phyloP scores from a whole-genome alignment of 768 basidiomycete species.

The Trametes cubensis region DNA sequence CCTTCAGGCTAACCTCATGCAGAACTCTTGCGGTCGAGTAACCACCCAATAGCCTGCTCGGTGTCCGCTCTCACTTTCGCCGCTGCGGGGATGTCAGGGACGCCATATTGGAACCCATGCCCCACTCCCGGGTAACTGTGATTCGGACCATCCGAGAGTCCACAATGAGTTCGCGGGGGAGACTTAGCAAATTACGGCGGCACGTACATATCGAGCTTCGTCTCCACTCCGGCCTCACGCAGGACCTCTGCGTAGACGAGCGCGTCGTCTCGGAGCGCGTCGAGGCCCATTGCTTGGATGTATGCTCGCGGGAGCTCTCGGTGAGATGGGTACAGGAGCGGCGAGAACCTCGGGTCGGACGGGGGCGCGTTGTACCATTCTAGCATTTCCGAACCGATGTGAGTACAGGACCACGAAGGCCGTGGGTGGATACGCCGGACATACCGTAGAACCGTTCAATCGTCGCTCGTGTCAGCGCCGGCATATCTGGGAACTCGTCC shows the following conservation, averaged over 20 bases:
- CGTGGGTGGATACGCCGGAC: too few species aligned
- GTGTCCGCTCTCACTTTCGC: conserved; percentile 25
- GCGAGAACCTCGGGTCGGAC: conserved; percentile 3
- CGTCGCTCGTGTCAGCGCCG: conserved; percentile 9
- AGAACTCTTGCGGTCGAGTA: conserved; percentile 10
- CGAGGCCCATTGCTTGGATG: conserved; percentile 30
- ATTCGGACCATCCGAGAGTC: neutral
- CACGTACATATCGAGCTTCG: conserved; percentile 30
- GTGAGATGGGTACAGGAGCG: conserved; percentile 8
- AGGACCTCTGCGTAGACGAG: conserved; percentile 32
- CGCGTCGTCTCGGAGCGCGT: conserved; percentile 35
- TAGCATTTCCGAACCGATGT: too few species aligned
- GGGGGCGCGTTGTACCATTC: neutral
- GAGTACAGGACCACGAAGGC: too few species aligned
- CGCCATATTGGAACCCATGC: conserved; percentile 26
- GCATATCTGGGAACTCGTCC: conserved; percentile 28
- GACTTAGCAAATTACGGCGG: neutral
- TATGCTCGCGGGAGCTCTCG: conserved; percentile 28
- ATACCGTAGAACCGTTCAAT: neutral
- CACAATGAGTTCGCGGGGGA: neutral
- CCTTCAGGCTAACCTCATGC: too few species aligned
- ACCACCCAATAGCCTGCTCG: conserved; percentile 26
- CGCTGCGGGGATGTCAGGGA: conserved; percentile 15
- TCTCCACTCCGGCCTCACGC: conserved; percentile 28
- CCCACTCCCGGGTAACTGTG: conserved; percentile 32